These are phyloP conservation scores for Leptographium procerum DNA, from an alignment of 2,329 filamentous ascomycete genomes.

Conservation along the genomic window DNA sequence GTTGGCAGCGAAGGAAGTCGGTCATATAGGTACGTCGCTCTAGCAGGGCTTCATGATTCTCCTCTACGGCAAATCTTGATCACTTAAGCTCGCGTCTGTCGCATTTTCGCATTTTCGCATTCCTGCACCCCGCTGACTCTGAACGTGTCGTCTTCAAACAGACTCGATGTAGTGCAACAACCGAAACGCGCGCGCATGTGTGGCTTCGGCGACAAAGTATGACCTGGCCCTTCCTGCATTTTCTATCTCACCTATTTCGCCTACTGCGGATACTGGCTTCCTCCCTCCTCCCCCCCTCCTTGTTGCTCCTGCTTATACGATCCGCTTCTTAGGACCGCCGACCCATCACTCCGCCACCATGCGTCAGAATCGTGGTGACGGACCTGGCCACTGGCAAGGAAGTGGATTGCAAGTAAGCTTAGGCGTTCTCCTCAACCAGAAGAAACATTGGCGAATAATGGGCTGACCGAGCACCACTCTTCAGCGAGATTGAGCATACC, in stretches of 20 bases:
- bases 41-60: neutral
- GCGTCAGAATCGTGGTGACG: conserved; percentile 70
- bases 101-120: neutral
- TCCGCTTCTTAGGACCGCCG: conserved; percentile 61
- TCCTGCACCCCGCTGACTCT: neutral
- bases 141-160: conserved; percentile 19
- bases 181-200: conserved; percentile 93
- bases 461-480: conserved; percentile 16
- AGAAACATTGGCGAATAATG: neutral
- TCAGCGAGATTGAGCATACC: conserved; percentile 45
- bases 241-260: conserved; percentile 1
- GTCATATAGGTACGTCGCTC: conserved; percentile 11
- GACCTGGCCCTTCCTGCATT: conserved; percentile 12
- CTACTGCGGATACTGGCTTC: neutral
- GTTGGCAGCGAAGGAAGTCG: conserved; percentile 12
- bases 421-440: neutral
- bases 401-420: conserved; percentile 65
- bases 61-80: neutral
- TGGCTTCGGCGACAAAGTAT: conserved; percentile 93
- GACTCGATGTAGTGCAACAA: conserved; percentile 76
- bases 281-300: neutral
- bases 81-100: neutral
- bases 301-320: neutral
- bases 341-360: conserved; percentile 91
- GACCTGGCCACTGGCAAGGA: conserved; percentile 67